Evolutionary conservation across 2,329 filamentous ascomycete species (phyloP), one percentile per base, ranked within the genome.

Genomic region (Cladobotryum mycophilum): DNA sequence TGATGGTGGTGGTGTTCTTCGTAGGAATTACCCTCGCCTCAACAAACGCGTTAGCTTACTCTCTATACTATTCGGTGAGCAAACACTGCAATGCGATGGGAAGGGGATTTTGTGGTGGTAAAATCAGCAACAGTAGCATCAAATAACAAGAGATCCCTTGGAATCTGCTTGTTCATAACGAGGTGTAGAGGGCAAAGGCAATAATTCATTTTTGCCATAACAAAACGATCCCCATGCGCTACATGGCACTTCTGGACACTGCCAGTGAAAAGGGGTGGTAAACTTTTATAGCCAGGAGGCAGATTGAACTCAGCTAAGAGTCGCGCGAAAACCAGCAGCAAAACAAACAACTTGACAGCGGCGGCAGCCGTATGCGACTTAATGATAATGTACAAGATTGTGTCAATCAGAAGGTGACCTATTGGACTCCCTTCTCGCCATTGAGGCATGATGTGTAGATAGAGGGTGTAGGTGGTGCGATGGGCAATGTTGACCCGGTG

Each of bases 1-100:
- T 80, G 78, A 53, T 85, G 82, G 64, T 88, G 85, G 64, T 85
- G 76, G 67, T 84, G 79, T 63, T 82, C 78, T 64, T 82, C 77
- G 72, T 83, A 83, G 12, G 73, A 63, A 60, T 78, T 78, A 71
- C 79, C 79, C 67, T 79, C 80, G 67, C 78, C 84, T 80, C 70
- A 60, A 64, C 57, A 64, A 63, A 64, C 50, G 44, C 48, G 59
- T 66, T 65, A 66, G 64, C 61, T 56, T 51, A 47, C 51, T 58
- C 53, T 52, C 51, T 45, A 51, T 40, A 55, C 33, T 48, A 50
- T 52, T 56, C 53, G 49, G 41, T 40, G 37, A 53, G 44, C 48
- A 45, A 54, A 48, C 55, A 43, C 49, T 48, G 45, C 36, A 37
- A 40, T 25, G 36, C 30, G 35, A 33, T 20, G 22, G 17, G 7